These are phyloP conservation scores for Globisporangium camurandrum DNA, from an alignment of 352 stramenopile species.

Conservation along the genomic window DNA sequence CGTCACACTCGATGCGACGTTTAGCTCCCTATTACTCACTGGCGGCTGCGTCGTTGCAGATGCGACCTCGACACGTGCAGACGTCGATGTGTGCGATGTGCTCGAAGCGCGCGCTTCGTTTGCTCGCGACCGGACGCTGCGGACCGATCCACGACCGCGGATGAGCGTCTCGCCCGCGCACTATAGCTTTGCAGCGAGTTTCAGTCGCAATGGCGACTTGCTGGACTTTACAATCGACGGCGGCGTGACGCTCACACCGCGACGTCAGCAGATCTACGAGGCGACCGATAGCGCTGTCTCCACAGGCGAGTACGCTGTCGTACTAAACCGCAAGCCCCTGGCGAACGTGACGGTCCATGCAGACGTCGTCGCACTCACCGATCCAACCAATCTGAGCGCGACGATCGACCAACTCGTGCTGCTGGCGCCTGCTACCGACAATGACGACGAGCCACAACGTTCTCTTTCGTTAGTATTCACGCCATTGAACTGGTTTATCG, in stretches of 20 bases:
- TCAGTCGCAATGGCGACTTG: conserved; percentile 47
- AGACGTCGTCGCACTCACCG: conserved; percentile 23
- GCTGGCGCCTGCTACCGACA: conserved; percentile 11
- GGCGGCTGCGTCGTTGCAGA: conserved; percentile 29
- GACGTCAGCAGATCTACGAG: conserved; percentile 42
- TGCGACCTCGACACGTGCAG: conserved; percentile 31
- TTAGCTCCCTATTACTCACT: conserved; percentile 48
- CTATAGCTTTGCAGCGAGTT: conserved; percentile 52
- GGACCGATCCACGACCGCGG: conserved; percentile 36
- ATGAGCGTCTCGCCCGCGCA: conserved; percentile 10
- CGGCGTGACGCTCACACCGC: conserved; percentile 42
- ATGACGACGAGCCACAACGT: too few species aligned
- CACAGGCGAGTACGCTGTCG: conserved; percentile 58
- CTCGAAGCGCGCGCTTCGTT: conserved; percentile 34
- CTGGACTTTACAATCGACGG: conserved; percentile 68
- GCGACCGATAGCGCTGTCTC: conserved; percentile 23
- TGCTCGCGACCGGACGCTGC: conserved; percentile 37
- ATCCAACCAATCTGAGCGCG: conserved; percentile 14
- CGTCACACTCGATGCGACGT: conserved; percentile 30
- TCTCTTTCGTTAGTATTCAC: conserved; percentile 57
- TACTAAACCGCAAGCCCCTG: conserved; percentile 59
- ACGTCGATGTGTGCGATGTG: conserved; percentile 31
- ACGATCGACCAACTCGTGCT: conserved; percentile 41
- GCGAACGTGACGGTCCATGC: conserved; percentile 36
- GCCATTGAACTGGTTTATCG: conserved; percentile 50